Evolutionary conservation across 1,139 yeast genomes (phyloP), one percentile per base, ranked within the genome.

Genomic region (Candida sp.): DNA sequence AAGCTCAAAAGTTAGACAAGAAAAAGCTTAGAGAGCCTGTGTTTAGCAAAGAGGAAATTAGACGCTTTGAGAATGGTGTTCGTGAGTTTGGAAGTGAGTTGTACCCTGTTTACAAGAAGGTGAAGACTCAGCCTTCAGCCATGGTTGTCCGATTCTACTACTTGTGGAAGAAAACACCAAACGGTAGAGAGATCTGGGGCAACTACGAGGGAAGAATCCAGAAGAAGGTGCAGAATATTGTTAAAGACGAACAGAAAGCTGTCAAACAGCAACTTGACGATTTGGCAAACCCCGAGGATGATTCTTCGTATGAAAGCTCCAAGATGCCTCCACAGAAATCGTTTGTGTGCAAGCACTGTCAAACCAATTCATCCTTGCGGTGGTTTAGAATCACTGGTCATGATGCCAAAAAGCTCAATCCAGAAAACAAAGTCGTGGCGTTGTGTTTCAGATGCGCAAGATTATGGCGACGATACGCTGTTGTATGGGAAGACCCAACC

Each of bases 391-490:
- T 88, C 1, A 88, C 96, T 0, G 96, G 96, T 0, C 75, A 68
- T 54, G 82, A 79, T 42, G 78, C 67, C 57, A 60, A 59, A n/a
- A 56, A 63, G 9, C 50, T 63, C 2, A 69, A 69, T 39, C 65
- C 65, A 0, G 62, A 64, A 3, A 66, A 68, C 2, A 50, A 64
- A 7, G 65, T 72, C 1, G 66, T 75, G 8, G 97, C 92, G 0
- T 72, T 94, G 17, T 94, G 99, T 65, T 72, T 81, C 45, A 77
- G 98, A 49, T 94, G 99, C 73, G 97, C 98, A 0, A 77, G 87
- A 52, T 67, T 94, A 40, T 94, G 99, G 99, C 78, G 97, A 64
- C 74, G 96, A 42, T 94, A 94, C 66, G 98, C 93, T 0, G 86
- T 90, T 1, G 77, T 77, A n/a, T 94, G 99, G 98, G 92, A 86